Percentiles rank a stretch among this genome's conserved stretches.
Conservation (phyloP, 345 rosid species). For the Salix purpurea region DNA sequence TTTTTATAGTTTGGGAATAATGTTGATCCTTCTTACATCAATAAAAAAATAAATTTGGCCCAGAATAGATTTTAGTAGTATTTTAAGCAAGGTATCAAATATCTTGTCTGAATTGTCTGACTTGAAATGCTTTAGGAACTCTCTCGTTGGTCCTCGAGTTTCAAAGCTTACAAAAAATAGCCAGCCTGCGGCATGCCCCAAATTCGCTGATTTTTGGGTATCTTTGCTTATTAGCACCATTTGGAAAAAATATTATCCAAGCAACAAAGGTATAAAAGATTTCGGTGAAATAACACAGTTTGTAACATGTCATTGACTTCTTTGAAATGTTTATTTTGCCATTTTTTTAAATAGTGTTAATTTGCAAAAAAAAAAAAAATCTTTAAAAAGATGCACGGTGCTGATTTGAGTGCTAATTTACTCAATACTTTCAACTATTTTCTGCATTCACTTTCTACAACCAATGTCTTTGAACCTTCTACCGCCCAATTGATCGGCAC, state of each 20-base stretch:
- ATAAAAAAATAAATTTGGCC: background rate
- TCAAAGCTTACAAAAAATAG: background rate
- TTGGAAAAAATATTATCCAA: too few species aligned
- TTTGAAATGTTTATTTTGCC: too few species aligned
- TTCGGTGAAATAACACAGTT: too few species aligned
- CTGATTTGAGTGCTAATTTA: background rate
- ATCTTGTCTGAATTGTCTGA: background rate
- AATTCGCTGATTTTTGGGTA: too few species aligned
- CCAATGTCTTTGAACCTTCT: background rate
- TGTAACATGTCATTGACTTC: too few species aligned
- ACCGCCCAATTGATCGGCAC: background rate
- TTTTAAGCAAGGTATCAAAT: background rate
- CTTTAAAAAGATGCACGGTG: too few species aligned
- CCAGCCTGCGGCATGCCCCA: too few species aligned
- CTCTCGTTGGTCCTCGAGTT: background rate
- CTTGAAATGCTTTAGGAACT: background rate
- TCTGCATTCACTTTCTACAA: background rate
- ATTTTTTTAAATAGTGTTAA: too few species aligned
- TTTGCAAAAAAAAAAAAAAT: too few species aligned
- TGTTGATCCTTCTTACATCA: background rate
- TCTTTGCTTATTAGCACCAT: too few species aligned
- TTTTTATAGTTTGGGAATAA: background rate
- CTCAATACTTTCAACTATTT: background rate
- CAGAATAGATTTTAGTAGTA: background rate
- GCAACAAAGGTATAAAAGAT: too few species aligned